Conservation (phyloP, 75 land plant genomes). For the Chamaecyparis obtusa region DNA sequence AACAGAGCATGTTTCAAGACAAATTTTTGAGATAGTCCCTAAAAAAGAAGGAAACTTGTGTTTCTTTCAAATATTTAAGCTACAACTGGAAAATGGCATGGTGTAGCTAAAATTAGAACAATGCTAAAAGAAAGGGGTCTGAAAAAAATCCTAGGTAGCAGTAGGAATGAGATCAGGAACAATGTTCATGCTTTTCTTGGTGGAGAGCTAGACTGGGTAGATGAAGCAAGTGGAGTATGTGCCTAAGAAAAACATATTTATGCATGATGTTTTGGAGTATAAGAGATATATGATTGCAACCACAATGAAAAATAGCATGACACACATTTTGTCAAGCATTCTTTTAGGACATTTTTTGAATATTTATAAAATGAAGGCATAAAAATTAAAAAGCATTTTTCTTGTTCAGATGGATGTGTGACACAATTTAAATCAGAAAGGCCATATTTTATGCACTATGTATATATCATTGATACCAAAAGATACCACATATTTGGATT, state of each 20-base stretch:
- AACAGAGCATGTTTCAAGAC: background rate
- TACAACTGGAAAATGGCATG: conserved; percentile 10
- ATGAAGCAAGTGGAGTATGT: conserved; percentile 13
- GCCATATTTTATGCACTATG: no score
- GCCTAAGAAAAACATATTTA: conserved; percentile 10
- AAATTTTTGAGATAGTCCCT: conserved; percentile 3
- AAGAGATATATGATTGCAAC: no score
- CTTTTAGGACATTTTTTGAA: no score
- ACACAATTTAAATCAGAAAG: no score
- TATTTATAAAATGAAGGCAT: no score
- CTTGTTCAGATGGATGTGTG: no score
- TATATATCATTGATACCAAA: no score
- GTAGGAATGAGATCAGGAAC: conserved; percentile 32
- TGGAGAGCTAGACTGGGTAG: conserved; percentile 4
- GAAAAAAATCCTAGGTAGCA: conserved; percentile 25
- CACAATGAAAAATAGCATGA: no score
- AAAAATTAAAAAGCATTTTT: no score
- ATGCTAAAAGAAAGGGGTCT: background rate
- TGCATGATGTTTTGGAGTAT: conserved; percentile 1
- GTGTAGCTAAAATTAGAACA: background rate
- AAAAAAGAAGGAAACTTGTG: background rate
- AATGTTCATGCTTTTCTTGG: conserved; percentile 19
- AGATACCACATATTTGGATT: no score
- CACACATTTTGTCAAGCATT: no score
- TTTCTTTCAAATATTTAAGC: background rate